Percentiles rank a stretch among this genome's conserved stretches.
phyloP scores from a whole-genome alignment of 2,329 filamentous ascomycete genomes.

The Alternaria arbusti region DNA sequence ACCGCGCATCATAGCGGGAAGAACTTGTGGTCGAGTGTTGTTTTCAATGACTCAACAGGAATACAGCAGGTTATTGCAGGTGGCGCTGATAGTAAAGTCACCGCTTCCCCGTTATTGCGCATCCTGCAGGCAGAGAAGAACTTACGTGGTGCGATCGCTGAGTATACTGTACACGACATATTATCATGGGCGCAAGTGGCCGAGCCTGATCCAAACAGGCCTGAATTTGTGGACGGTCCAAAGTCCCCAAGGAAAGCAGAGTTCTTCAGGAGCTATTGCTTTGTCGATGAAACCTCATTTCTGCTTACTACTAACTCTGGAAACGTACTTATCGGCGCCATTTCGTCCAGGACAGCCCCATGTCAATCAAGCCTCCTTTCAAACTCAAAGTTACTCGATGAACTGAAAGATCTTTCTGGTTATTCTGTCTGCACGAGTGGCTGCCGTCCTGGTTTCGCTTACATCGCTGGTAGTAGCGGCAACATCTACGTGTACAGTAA shows the following conservation, averaged over 20 bases:
- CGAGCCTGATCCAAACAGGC: background rate
- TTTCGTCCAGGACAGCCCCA: conserved; percentile 1
- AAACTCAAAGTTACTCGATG: conserved; percentile 37
- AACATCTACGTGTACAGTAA: conserved; percentile 49
- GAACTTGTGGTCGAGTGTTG: conserved; percentile 76
- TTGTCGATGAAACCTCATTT: conserved; percentile 61
- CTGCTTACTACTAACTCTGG: conserved; percentile 67
- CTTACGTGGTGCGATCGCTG: conserved; percentile 7
- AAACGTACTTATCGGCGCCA: conserved; percentile 57
- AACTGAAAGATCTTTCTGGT: conserved; percentile 51
- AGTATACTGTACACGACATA: conserved; percentile 39
- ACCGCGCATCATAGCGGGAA: conserved; percentile 79
- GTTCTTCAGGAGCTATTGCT: conserved; percentile 68
- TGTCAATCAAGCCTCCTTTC: conserved; percentile 6
- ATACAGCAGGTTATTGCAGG: conserved; percentile 55
- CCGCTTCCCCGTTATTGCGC: conserved; percentile 21
- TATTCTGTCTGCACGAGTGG: conserved; percentile 56
- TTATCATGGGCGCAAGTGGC: conserved; percentile 15
- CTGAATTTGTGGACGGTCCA: background rate
- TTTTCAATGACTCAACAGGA: conserved; percentile 7
- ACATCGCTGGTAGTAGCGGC: conserved; percentile 56
- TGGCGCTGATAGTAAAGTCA: conserved; percentile 78
- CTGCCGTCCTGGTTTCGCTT: conserved; percentile 46
- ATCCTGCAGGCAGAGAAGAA: background rate
- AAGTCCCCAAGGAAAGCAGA: conserved; percentile 36